Percentiles rank a stretch among this genome's conserved stretches.
phyloP scores from a whole-genome alignment of 2,329 filamentous ascomycete genomes.

The Fusarium nelsonii region DNA sequence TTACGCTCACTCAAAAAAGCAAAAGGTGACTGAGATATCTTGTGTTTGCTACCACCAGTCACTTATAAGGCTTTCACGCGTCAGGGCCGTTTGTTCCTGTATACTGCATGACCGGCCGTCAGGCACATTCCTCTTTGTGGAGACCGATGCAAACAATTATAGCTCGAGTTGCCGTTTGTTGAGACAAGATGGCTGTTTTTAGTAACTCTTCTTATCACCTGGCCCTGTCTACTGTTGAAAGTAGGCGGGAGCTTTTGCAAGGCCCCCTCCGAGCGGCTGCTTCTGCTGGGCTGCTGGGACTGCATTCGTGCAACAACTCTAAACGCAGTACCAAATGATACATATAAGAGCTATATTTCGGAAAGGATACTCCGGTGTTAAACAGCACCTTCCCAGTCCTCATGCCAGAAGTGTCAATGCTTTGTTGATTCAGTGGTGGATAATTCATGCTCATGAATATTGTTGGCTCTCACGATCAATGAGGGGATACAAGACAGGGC shows the following conservation, averaged over 20 bases:
- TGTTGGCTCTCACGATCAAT: slow-evolving; percentile 6
- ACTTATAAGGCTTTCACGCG: not conserved
- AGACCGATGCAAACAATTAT: slow-evolving; percentile 28
- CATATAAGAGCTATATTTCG: slow-evolving; percentile 1
- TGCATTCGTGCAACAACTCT: not conserved
- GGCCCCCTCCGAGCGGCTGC: slow-evolving; percentile 33
- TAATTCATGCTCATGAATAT: not conserved
- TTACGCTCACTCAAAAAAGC: slow-evolving; percentile 9
- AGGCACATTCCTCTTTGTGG: slow-evolving; percentile 20
- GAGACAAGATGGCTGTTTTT: slow-evolving; percentile 33
- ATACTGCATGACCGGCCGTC: slow-evolving; percentile 8
- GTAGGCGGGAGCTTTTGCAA: slow-evolving; percentile 24
- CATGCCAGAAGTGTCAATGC: not conserved
- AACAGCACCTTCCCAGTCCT: slow-evolving; percentile 1
- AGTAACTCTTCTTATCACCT: not conserved
- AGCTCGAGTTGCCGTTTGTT: slow-evolving; percentile 16
- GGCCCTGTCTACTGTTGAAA: slow-evolving; percentile 1
- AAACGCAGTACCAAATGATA: slow-evolving; percentile 1
- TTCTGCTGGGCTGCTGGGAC: slow-evolving; percentile 5
- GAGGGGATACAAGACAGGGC: slow-evolving; percentile 1
- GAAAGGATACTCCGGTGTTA: not conserved
- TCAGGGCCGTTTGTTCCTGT: slow-evolving; percentile 10
- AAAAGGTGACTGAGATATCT: slow-evolving; percentile 3
- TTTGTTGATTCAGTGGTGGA: not conserved
- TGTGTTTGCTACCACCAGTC: slow-evolving; percentile 13